These are phyloP conservation scores for Acaromyces ingoldii DNA, from an alignment of 1,284 basidiomycete genomes.

Conservation along the genomic window DNA sequence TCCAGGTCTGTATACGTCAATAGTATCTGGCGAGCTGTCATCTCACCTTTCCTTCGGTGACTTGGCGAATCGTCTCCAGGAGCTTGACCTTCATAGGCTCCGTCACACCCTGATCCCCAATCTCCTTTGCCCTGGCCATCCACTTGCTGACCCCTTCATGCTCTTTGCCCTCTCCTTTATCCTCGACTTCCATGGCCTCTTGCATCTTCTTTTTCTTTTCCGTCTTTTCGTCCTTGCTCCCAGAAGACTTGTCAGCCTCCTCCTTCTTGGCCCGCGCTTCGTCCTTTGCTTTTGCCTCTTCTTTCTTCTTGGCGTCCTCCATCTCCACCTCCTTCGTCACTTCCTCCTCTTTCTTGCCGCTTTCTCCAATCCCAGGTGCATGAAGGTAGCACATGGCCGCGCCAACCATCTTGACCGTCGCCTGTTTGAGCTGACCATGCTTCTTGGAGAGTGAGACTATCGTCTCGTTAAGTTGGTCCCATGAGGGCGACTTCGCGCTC, in stretches of 20 bases:
- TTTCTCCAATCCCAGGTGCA: constrained; percentile 53
- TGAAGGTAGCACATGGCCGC: constrained; percentile 44
- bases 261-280: constrained; percentile 13
- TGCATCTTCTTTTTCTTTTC: constrained; percentile 17
- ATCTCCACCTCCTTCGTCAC: constrained; percentile 60
- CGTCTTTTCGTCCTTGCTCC: too few relatives aligned
- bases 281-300: constrained; percentile 13
- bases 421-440: constrained; percentile 91
- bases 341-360: constrained; percentile 71
- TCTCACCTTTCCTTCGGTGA: constrained; percentile 90
- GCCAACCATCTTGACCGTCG: constrained; percentile 76
- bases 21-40: constrained; percentile 5
- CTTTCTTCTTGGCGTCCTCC: constrained; percentile 54
- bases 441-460: constrained; percentile 66
- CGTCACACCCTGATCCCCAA: constrained; percentile 34
- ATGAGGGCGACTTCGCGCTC: constrained; percentile 20
- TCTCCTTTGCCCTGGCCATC: constrained; percentile 31
- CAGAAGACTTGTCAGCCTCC: too few relatives aligned
- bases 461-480: constrained; percentile 35
- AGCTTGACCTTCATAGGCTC: constrained; percentile 29
- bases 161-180: constrained; percentile 39
- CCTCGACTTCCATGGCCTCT: constrained; percentile 23
- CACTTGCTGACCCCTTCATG: constrained; percentile 33
- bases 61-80: constrained; percentile 72
- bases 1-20: background rate